Conservation (phyloP, 208 protist genomes). For the Leishmania tarentolae region DNA sequence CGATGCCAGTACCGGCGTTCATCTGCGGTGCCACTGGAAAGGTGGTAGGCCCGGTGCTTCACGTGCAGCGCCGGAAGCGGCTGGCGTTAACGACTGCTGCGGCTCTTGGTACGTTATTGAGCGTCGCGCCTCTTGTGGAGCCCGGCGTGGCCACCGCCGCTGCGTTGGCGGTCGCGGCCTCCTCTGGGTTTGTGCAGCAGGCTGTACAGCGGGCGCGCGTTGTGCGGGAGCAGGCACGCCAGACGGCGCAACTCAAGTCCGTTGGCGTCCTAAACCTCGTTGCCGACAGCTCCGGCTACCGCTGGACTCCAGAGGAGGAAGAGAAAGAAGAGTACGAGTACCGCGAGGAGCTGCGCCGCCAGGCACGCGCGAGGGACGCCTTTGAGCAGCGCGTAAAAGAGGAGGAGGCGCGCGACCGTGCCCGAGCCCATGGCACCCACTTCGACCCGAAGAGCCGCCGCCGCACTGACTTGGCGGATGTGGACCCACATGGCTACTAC, state of each 20-base stretch:
- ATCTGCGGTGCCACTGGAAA: slow-evolving; percentile 90
- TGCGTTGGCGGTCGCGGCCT: slow-evolving; percentile 51
- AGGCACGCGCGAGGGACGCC: slow-evolving; percentile 56
- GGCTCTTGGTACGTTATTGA: slow-evolving; percentile 43
- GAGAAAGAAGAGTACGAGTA: slow-evolving; percentile 90
- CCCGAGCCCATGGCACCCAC: slow-evolving; percentile 45
- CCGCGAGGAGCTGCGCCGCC: slow-evolving; percentile 82
- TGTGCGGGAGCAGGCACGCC: slow-evolving; percentile 45
- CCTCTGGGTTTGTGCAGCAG: slow-evolving; percentile 37
- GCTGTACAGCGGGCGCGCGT: slow-evolving; percentile 39
- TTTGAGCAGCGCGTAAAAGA: slow-evolving; percentile 91
- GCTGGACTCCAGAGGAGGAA: slow-evolving; percentile 84
- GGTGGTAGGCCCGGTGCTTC: slow-evolving; percentile 77
- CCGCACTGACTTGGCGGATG: slow-evolving; percentile 74
- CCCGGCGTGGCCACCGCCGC: slow-evolving; percentile 71
- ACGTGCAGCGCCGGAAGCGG: slow-evolving; percentile 37
- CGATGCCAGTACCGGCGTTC: slow-evolving; percentile 56
- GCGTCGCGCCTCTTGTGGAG: slow-evolving; percentile 47
- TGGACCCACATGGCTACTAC: slow-evolving; percentile 91
- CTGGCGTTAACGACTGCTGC: slow-evolving; percentile 33
- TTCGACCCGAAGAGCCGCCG: slow-evolving; percentile 73
- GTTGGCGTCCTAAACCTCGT: slow-evolving; percentile 77
- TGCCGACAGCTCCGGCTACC: slow-evolving; percentile 81
- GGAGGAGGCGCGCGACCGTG: slow-evolving; percentile 70
- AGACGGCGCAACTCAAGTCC: slow-evolving; percentile 74